Evolutionary conservation across 2,329 filamentous ascomycete species (phyloP).

Genomic region (Aureobasidium sp.): DNA sequence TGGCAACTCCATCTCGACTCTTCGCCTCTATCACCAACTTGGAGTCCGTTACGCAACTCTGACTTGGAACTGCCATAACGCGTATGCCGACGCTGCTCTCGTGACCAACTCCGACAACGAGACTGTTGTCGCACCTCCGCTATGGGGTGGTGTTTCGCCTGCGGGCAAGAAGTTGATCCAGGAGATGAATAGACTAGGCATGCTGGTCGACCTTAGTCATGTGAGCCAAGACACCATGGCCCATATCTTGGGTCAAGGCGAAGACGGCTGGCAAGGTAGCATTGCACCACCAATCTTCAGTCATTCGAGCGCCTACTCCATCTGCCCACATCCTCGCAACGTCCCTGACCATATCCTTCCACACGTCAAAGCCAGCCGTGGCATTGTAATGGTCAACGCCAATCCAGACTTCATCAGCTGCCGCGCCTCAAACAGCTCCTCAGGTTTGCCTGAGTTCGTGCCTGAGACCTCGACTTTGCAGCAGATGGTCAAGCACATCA

Average conservation of each 20-base stretch:
- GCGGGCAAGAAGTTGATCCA: conserved; percentile 61
- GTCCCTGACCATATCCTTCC: conserved; percentile 77
- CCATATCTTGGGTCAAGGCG: conserved; percentile 62
- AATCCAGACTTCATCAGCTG: conserved; percentile 77
- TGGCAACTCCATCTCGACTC: conserved; percentile 69
- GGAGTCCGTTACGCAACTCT: conserved; percentile 84
- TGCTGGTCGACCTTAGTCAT: conserved; percentile 88
- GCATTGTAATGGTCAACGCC: conserved; percentile 89
- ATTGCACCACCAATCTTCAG: conserved; percentile 80
- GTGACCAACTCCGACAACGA: conserved; percentile 41
- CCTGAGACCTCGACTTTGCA: conserved; percentile 64
- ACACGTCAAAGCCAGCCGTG: conserved; percentile 64
- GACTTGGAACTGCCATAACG: conserved; percentile 91
- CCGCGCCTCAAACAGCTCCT: conserved; percentile 46
- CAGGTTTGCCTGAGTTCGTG: conserved; percentile 59
- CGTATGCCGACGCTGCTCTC: conserved; percentile 77
- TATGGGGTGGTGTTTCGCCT: conserved; percentile 66
- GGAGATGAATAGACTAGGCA: conserved; percentile 92
- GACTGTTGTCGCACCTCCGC: conserved; percentile 42
- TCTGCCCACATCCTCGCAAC: conserved; percentile 86
- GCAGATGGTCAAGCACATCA: conserved; percentile 74
- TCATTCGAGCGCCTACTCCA: conserved; percentile 71
- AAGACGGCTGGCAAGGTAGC: conserved; percentile 60
- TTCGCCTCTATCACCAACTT: conserved; percentile 68
- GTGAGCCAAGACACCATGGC: conserved; percentile 74